phyloP scores from a whole-genome alignment of 2,329 filamentous ascomycete genomes.

The Diplocarpon mali region DNA sequence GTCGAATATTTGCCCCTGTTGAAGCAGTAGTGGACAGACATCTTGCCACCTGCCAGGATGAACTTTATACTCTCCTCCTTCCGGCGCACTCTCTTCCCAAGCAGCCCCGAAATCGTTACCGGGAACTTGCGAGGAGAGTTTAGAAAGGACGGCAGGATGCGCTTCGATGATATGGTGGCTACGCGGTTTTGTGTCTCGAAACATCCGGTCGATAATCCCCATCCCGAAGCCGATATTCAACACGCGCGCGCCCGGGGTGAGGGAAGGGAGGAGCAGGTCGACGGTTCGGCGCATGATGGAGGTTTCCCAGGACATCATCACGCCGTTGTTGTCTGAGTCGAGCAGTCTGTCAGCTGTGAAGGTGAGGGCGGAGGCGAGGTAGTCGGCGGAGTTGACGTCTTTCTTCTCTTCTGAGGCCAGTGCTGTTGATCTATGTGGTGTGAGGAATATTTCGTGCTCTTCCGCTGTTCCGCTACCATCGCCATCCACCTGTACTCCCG shows the following conservation, averaged over 20 bases:
- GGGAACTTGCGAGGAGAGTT: slow-evolving; percentile 33
- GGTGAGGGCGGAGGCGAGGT: slow-evolving; percentile 55
- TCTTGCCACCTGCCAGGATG: slow-evolving; percentile 75
- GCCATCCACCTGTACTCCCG: neutral
- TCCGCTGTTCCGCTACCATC: neutral
- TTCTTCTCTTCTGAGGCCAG: slow-evolving; percentile 7
- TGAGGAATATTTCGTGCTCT: neutral
- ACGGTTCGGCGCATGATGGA: slow-evolving; percentile 76
- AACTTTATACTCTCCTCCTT: slow-evolving; percentile 53
- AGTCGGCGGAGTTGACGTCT: slow-evolving; percentile 51
- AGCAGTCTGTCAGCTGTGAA: slow-evolving; percentile 58
- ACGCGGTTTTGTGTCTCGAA: slow-evolving; percentile 55
- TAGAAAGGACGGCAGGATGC: slow-evolving; percentile 63
- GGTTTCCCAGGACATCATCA: slow-evolving; percentile 92
- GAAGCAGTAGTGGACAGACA: slow-evolving; percentile 56
- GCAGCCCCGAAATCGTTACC: slow-evolving; percentile 36
- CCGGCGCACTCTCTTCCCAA: slow-evolving; percentile 45
- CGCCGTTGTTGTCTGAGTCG: slow-evolving; percentile 66
- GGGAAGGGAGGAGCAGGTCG: slow-evolving; percentile 46
- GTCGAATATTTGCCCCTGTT: slow-evolving; percentile 62
- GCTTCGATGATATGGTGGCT: slow-evolving; percentile 80
- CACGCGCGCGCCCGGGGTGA: slow-evolving; percentile 48
- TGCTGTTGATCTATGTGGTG: slow-evolving; percentile 8
- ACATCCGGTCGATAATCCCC: slow-evolving; percentile 75
- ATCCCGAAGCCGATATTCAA: slow-evolving; percentile 87